Evolutionary conservation across 495 filamentous ascomycete species (phyloP).

Genomic region (Lasiosphaeris hirsuta): DNA sequence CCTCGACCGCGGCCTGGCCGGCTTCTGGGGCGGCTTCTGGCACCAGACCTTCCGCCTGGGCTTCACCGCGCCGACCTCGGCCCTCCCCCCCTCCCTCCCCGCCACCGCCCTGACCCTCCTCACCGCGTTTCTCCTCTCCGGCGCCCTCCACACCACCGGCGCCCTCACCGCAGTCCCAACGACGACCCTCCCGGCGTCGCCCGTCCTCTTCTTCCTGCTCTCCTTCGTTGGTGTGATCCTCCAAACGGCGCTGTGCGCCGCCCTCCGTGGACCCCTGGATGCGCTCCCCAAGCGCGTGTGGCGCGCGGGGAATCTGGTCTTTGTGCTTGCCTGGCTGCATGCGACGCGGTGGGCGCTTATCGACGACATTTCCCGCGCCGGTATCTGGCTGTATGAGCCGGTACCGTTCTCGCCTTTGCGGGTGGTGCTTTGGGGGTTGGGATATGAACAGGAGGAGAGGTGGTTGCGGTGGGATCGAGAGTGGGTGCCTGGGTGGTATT

Average conservation of each 20-base stretch:
- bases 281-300: slow-evolving; percentile 37
- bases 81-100: slow-evolving; percentile 29
- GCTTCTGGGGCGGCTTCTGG: slow-evolving; percentile 84
- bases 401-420: slow-evolving; percentile 54
- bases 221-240: slow-evolving; percentile 54
- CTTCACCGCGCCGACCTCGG: slow-evolving; percentile 57
- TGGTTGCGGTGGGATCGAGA: slow-evolving; percentile 56
- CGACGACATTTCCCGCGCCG: slow-evolving; percentile 61
- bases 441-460: slow-evolving; percentile 47
- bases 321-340: slow-evolving; percentile 56
- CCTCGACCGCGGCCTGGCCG: slow-evolving; percentile 63
- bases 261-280: slow-evolving; percentile 15
- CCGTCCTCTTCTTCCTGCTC: slow-evolving; percentile 54
- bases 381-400: slow-evolving; percentile 65
- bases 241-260: slow-evolving; percentile 33
- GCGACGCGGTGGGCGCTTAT: slow-evolving; percentile 49
- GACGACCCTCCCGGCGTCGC: slow-evolving; percentile 34
- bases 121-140: slow-evolving; percentile 58
- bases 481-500: slow-evolving; percentile 46
- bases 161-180: slow-evolving; percentile 50
- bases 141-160: slow-evolving; percentile 57
- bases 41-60: slow-evolving; percentile 79
- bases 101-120: neutral
- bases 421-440: slow-evolving; percentile 47
- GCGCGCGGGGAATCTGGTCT: slow-evolving; percentile 49